A percentile compares a stretch with the other conserved stretches of the same genome.
phyloP scores from a whole-genome alignment of 2,329 filamentous ascomycete genomes.

The Fusarium scirpi region DNA sequence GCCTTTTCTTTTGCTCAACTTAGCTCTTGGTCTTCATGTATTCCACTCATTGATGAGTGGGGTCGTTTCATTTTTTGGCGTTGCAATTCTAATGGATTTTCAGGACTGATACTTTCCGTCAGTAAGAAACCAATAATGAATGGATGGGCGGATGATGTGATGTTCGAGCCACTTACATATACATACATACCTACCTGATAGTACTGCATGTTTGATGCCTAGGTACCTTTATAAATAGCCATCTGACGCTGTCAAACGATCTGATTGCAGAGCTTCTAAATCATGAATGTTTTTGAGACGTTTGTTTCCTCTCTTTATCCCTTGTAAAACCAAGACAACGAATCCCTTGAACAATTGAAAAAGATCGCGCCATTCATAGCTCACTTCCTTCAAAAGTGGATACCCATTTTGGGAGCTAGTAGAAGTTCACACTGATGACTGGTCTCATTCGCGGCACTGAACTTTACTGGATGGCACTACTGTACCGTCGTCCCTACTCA shows the following conservation, averaged over 20 bases:
- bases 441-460: slow-evolving; percentile 32
- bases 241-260: neutral
- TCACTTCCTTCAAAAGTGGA: slow-evolving; percentile 18
- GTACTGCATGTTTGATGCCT: neutral
- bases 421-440: slow-evolving; percentile 43
- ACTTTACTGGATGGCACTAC: neutral
- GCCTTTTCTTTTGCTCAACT: slow-evolving; percentile 13
- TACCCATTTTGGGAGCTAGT: slow-evolving; percentile 27
- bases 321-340: neutral
- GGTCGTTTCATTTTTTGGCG: slow-evolving; percentile 1
- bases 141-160: too few species aligned
- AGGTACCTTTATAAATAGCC: neutral
- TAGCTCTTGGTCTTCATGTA: neutral
- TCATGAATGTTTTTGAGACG: neutral
- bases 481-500: slow-evolving; percentile 7
- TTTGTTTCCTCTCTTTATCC: neutral
- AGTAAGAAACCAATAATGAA: neutral
- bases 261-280: neutral
- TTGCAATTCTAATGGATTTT: neutral
- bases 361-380: slow-evolving; percentile 13
- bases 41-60: neutral
- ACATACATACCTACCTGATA: neutral
- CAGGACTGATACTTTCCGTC: neutral
- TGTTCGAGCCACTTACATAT: neutral
- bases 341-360: slow-evolving; percentile 5